A percentile compares a stretch with the other conserved stretches of the same genome.
phyloP scores from a whole-genome alignment of 345 rosid species.

The Populus nigra region DNA sequence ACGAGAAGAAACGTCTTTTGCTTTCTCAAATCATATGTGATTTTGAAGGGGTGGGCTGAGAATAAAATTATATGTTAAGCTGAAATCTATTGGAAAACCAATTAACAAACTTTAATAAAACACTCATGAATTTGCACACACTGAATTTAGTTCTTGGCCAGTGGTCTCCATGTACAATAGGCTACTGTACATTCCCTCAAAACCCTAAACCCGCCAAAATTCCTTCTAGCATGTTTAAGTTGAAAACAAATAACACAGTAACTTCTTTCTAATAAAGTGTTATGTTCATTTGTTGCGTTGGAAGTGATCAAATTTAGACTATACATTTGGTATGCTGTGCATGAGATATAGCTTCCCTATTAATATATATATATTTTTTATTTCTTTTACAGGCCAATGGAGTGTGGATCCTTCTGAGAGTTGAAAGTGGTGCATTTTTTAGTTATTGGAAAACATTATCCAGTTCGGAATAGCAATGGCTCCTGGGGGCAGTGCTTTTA shows the following conservation, averaged over 20 bases:
- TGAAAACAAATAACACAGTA: no score
- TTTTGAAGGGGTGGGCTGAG: neutral
- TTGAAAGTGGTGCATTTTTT: neutral
- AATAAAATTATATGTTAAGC: neutral
- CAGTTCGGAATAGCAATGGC: conserved; percentile 37
- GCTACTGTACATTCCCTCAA: neutral
- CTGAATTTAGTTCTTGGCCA: neutral
- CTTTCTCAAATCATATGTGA: neutral
- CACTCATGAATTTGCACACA: neutral
- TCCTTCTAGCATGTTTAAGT: neutral
- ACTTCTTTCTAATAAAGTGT: neutral
- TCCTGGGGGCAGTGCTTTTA: conserved; percentile 44
- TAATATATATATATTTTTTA: neutral
- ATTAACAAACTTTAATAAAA: neutral
- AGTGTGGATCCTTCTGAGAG: conserved; percentile 9
- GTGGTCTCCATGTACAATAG: neutral
- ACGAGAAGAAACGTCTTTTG: neutral
- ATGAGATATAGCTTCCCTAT: neutral
- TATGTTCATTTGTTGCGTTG: neutral
- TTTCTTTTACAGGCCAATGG: conserved; percentile 17
- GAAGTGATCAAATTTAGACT: neutral
- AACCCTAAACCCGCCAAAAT: neutral
- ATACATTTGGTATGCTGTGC: conserved; percentile 3
- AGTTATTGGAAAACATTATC: conserved; percentile 4
- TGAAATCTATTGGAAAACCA: neutral